Evolutionary conservation across 1,284 basidiomycete genomes (phyloP).

Genomic region (Boletus holoroseus): DNA sequence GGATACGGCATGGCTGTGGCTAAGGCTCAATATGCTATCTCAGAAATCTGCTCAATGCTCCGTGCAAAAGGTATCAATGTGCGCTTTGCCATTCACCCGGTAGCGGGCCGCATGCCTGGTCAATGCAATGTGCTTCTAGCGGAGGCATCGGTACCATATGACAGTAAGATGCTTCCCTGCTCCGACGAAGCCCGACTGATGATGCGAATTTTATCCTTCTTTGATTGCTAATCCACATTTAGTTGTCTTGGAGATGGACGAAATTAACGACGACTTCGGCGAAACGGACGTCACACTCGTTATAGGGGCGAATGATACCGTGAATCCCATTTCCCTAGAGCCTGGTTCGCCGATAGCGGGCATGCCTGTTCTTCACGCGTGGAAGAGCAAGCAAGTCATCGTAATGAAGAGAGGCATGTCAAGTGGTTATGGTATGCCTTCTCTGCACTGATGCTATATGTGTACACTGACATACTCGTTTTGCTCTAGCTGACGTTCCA

Average conservation of each 20-base stretch:
- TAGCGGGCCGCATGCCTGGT: slow-evolving; percentile 75
- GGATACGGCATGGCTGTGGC: slow-evolving; percentile 89
- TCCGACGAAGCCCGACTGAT: slow-evolving; percentile 1
- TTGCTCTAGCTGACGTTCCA: slow-evolving; percentile 66
- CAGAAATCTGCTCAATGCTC: slow-evolving; percentile 70
- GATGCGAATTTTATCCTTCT: neutral
- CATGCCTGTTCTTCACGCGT: slow-evolving; percentile 84
- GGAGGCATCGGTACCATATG: slow-evolving; percentile 83
- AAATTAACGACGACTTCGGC: slow-evolving; percentile 84
- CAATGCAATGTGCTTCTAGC: slow-evolving; percentile 84
- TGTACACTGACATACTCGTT: slow-evolving; percentile 4
- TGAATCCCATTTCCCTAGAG: slow-evolving; percentile 85
- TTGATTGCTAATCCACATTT: slow-evolving; percentile 1
- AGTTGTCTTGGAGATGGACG: slow-evolving; percentile 88
- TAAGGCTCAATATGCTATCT: slow-evolving; percentile 82
- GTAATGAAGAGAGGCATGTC: slow-evolving; percentile 88
- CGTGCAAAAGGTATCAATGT: slow-evolving; percentile 70
- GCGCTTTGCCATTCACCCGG: slow-evolving; percentile 62
- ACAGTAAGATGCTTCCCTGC: slow-evolving; percentile 50
- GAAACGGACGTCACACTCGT: slow-evolving; percentile 81
- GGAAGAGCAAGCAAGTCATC: slow-evolving; percentile 86
- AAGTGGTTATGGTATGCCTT: slow-evolving; percentile 65
- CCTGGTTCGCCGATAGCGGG: slow-evolving; percentile 80
- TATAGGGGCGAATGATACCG: slow-evolving; percentile 86
- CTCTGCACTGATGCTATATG: slow-evolving; percentile 2